These are phyloP conservation scores for Berkeleyomyces basicola DNA, from an alignment of 2,329 filamentous ascomycete genomes.

Conservation along the genomic window DNA sequence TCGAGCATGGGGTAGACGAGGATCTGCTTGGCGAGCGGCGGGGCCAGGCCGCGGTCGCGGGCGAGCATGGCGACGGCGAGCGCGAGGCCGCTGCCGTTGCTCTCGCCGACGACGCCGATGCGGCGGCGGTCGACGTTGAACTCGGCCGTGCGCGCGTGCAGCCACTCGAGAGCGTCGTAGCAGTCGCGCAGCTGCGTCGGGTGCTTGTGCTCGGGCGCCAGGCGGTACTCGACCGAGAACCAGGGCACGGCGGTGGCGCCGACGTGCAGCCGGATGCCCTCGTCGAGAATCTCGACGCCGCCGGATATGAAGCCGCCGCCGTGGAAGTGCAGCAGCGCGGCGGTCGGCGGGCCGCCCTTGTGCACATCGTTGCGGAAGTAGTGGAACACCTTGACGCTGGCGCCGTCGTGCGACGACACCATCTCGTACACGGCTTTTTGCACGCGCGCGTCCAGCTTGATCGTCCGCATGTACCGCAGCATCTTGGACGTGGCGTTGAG, in stretches of 20 bases:
- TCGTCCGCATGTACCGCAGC: constrained; percentile 3
- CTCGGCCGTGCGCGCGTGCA: constrained; percentile 16
- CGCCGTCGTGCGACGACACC: background rate
- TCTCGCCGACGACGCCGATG: constrained; percentile 16
- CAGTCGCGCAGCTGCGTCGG: constrained; percentile 23
- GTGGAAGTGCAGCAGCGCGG: constrained; percentile 25
- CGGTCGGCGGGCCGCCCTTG: background rate
- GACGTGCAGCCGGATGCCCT: constrained; percentile 21
- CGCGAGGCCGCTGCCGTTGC: constrained; percentile 15
- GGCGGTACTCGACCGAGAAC: constrained; percentile 25
- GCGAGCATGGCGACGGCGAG: constrained; percentile 24
- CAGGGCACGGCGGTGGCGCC: constrained; percentile 23
- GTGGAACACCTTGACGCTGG: constrained; percentile 5
- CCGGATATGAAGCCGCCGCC: constrained; percentile 26
- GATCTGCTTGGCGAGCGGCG: constrained; percentile 19
- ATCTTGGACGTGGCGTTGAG: constrained; percentile 6
- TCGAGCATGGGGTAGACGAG: constrained; percentile 23
- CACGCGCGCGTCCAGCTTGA: constrained; percentile 1
- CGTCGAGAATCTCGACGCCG: constrained; percentile 21
- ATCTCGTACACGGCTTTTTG: background rate
- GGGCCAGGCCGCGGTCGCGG: constrained; percentile 17
- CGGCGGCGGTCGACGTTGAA: constrained; percentile 16
- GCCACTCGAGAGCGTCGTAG: constrained; percentile 19
- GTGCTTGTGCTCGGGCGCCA: constrained; percentile 26
- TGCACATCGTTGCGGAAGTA: background rate